A percentile compares a stretch with the other conserved stretches of the same genome.
phyloP scores from a whole-genome alignment of 2,329 filamentous ascomycete genomes.

The Xylogone sp. region DNA sequence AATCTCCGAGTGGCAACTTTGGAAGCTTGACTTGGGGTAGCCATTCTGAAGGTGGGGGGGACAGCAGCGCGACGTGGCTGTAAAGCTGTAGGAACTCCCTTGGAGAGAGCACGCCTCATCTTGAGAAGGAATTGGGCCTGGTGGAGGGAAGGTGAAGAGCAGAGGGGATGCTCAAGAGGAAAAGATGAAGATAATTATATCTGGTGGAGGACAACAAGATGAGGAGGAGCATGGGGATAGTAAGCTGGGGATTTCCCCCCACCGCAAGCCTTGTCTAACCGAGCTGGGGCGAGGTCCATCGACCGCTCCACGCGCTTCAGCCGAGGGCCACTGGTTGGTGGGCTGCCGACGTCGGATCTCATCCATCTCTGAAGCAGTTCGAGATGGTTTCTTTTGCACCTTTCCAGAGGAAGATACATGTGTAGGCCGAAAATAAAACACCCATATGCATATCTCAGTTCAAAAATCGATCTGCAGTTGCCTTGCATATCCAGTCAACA shows the following conservation, averaged over 20 bases:
- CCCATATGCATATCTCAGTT: too few relatives aligned
- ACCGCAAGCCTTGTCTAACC: not conserved
- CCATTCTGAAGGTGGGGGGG: conserved; percentile 21
- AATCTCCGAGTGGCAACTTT: conserved; percentile 46
- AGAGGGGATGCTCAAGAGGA: not conserved
- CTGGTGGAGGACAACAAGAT: not conserved
- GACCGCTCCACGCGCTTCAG: too few relatives aligned
- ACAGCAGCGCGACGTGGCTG: conserved; percentile 17
- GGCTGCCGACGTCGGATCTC: not conserved
- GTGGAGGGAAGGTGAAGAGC: not conserved
- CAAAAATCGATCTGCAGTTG: too few relatives aligned
- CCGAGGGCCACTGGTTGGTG: not conserved
- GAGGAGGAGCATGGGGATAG: not conserved
- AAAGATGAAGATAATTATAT: not conserved
- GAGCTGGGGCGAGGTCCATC: not conserved
- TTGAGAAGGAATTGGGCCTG: conserved; percentile 1
- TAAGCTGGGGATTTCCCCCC: not conserved
- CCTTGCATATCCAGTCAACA: too few relatives aligned
- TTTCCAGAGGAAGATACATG: too few relatives aligned
- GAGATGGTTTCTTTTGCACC: too few relatives aligned
- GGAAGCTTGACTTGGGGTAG: conserved; percentile 17
- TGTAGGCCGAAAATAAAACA: too few relatives aligned
- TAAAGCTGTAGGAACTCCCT: conserved; percentile 21
- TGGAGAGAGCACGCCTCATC: conserved; percentile 27
- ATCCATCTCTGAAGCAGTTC: too few relatives aligned